Percentiles rank a stretch among this genome's conserved stretches.
Evolutionary conservation across 331 rosid genomes (phyloP).

Genomic region (Malus hybrid): DNA sequence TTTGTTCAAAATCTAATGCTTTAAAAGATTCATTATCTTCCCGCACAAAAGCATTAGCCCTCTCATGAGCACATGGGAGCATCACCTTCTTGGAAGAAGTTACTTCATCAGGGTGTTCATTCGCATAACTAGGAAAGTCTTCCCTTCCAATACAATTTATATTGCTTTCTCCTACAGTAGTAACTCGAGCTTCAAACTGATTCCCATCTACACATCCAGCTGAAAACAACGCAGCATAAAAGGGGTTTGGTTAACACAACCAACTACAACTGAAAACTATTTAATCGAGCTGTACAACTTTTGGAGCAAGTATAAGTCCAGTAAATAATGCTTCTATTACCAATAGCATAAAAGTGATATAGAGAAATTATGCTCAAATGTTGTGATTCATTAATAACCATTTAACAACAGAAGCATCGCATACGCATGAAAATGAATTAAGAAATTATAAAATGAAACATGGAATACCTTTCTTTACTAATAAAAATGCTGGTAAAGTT

Average conservation of each 20-base stretch:
- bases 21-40: neutral
- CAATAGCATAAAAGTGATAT: neutral
- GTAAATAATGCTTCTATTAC: neutral
- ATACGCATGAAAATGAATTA: neutral
- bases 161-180: neutral
- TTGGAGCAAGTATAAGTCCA: neutral
- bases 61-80: neutral
- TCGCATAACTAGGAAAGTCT: neutral
- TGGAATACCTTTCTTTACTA: neutral
- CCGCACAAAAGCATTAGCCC: neutral
- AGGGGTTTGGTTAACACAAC: neutral
- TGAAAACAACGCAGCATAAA: neutral
- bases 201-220: neutral
- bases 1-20: neutral
- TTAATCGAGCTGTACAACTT: neutral
- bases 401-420: neutral
- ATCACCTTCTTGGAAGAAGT: neutral
- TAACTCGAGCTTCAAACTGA: slow-evolving; percentile 1
- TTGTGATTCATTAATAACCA: neutral
- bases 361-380: neutral
- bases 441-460: neutral
- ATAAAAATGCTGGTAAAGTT: neutral
- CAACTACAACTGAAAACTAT: neutral
- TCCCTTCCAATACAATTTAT: neutral
- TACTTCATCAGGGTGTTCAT: neutral